phyloP scores from a whole-genome alignment of 208 protist genomes.

The Hexamita inflata region DNA sequence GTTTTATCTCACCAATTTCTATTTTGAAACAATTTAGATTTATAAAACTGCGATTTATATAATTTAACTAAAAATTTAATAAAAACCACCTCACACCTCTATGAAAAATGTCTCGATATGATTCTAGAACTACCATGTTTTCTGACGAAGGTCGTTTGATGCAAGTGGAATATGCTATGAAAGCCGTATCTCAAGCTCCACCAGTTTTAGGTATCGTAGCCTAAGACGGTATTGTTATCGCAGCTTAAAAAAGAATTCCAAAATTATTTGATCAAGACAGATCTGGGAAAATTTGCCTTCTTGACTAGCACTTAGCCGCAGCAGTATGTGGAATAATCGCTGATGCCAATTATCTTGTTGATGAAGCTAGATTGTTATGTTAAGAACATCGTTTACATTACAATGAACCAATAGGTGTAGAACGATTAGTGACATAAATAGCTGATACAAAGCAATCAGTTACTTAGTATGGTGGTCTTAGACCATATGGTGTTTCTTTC shows the following conservation, averaged over 20 bases:
- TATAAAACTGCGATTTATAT: no score
- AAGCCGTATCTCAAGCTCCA: conserved; percentile 1
- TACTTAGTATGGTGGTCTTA: conserved; percentile 15
- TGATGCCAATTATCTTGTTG: conserved; percentile 22
- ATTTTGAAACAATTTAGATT: no score
- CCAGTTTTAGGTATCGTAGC: not conserved
- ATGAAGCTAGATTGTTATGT: not conserved
- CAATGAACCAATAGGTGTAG: not conserved
- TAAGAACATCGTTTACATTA: not conserved
- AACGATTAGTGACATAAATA: not conserved
- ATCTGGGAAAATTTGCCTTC: not conserved
- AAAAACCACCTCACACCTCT: no score
- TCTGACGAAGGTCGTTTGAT: conserved; percentile 2
- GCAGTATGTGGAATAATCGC: conserved; percentile 7
- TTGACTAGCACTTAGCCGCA: not conserved
- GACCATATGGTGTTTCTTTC: conserved; percentile 22
- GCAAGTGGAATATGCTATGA: conserved; percentile 24
- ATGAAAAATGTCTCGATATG: conserved; percentile 23
- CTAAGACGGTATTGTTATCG: not conserved
- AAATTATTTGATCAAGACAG: not conserved
- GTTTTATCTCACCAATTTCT: no score
- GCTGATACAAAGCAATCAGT: not conserved
- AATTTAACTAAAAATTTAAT: no score
- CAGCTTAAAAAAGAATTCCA: not conserved
- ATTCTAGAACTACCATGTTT: conserved; percentile 17